These are phyloP conservation scores for Mangifera indica DNA, from an alignment of 345 rosid genomes.

Conservation along the genomic window DNA sequence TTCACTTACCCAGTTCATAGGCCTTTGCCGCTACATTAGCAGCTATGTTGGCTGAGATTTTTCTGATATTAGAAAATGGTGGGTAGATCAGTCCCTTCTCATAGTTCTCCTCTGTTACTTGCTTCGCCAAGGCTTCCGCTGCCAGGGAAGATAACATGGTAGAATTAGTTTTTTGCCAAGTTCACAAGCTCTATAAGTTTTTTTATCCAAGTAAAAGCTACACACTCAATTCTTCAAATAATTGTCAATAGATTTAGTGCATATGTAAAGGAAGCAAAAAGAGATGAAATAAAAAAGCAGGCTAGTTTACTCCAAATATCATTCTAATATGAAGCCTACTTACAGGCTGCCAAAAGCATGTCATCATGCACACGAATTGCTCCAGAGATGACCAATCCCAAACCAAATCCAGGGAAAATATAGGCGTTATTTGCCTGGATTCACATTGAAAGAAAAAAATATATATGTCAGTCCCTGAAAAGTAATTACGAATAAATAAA, in stretches of 20 bases:
- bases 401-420: conserved; percentile 88
- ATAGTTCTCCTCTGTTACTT: conserved; percentile 64
- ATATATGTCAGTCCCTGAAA: not conserved
- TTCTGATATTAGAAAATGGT: conserved; percentile 72
- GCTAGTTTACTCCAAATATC: not conserved
- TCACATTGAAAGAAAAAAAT: conserved; percentile 5
- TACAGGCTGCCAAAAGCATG: conserved; percentile 90
- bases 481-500: not conserved
- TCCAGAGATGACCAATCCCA: conserved; percentile 83
- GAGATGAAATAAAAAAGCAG: conserved; percentile 10
- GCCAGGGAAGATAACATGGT: conserved; percentile 12
- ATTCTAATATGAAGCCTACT: conserved; percentile 21
- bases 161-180: conserved; percentile 1
- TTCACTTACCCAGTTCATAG: conserved; percentile 72
- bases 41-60: conserved; percentile 90
- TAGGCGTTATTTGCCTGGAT: conserved; percentile 88
- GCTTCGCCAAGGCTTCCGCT: conserved; percentile 91
- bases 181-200: not conserved
- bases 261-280: not conserved
- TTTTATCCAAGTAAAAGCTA: too few species aligned
- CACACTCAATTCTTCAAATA: not conserved
- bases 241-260: not conserved
- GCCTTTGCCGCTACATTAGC: conserved; percentile 92
- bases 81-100: conserved; percentile 88
- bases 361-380: conserved; percentile 80